phyloP scores from a whole-genome alignment of 2,329 filamentous ascomycete species.

The Colletotrichum euphorbiae region DNA sequence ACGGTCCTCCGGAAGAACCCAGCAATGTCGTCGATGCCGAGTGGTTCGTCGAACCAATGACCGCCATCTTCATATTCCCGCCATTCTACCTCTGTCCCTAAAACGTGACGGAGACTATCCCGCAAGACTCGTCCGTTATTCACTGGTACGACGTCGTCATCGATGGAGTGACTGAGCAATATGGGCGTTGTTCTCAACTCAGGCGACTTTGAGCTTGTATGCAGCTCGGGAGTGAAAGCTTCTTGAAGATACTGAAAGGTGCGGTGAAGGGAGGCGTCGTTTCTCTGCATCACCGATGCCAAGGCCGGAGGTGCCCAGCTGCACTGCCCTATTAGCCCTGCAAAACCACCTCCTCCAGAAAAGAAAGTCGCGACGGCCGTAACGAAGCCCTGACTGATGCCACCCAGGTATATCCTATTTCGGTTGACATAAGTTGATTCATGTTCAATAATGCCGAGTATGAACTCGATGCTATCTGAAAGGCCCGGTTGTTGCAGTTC shows the following conservation, averaged over 20 bases:
- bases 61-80: constrained; percentile 46
- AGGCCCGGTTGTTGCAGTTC: constrained; percentile 44
- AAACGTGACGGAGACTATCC: constrained; percentile 36
- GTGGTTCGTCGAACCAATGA: constrained; percentile 46
- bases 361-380: constrained; percentile 41
- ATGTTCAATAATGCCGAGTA: constrained; percentile 40
- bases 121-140: constrained; percentile 43
- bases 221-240: neutral
- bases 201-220: neutral
- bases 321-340: constrained; percentile 46
- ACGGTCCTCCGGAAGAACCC: neutral
- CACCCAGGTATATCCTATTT: constrained; percentile 46
- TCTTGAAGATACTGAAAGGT: neutral
- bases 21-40: constrained; percentile 44
- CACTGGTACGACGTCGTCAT: constrained; percentile 47
- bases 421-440: constrained; percentile 43
- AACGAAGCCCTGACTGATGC: constrained; percentile 50
- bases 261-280: neutral
- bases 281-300: neutral
- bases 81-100: constrained; percentile 42
- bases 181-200: constrained; percentile 39
- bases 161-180: constrained; percentile 45
- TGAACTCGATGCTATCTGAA: constrained; percentile 39
- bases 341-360: constrained; percentile 36
- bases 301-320: constrained; percentile 42